Base-by-base conservation (phyloP, 2,329 filamentous ascomycete species). In the Nannizzia gypsea region DNA sequence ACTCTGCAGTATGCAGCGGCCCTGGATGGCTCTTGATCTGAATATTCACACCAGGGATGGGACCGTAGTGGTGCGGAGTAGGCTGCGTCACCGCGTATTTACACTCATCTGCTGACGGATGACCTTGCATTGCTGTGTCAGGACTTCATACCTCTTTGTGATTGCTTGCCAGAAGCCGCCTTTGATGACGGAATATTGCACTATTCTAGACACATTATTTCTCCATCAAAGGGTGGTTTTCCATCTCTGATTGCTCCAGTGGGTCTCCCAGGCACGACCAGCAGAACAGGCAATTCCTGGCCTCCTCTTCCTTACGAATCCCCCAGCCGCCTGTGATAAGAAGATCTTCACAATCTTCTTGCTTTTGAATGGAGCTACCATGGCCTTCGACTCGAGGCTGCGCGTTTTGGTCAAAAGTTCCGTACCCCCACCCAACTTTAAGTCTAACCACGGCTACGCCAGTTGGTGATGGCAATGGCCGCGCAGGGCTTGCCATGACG, bases 391-490 rank as follows among this genome's bases (percentile, higher is more conserved):
- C 42, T 46, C 42, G 42, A 52, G 48, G 48, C 48, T 52, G 48
- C 48, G 48, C 26, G 48, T 52, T 28, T 17, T 15, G 11, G 48
- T 52, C 48, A 52, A 52, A 52, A 52, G 48, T 52, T 52, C 48
- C 48, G 48, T 22, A 28, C 48, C 48, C 22, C 48, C 48, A 52
- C 48, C 26, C 48, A 31, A 31, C 48, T 52, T 52, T 52, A 52
- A 52, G 48, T 31, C 26, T 52, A 52, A 28, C 22, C 26, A 52
- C 48, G 48, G 24, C 48, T 52, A 4, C 26, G n/a, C 20, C 6
- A 20, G 42, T 46, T 17, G 17, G 15, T 42, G 9, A 36, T 36
- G 31, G 31, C 9, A n/a, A 44, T 44, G 40, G 40, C 11, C 40
- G 40, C 40, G 40, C 40, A 44, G 40, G 17, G 17, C 17, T 46